A percentile compares a stretch with the other conserved stretches of the same genome.
phyloP scores from a whole-genome alignment of 257 asterid species.

The Craterostigma plantagineum region DNA sequence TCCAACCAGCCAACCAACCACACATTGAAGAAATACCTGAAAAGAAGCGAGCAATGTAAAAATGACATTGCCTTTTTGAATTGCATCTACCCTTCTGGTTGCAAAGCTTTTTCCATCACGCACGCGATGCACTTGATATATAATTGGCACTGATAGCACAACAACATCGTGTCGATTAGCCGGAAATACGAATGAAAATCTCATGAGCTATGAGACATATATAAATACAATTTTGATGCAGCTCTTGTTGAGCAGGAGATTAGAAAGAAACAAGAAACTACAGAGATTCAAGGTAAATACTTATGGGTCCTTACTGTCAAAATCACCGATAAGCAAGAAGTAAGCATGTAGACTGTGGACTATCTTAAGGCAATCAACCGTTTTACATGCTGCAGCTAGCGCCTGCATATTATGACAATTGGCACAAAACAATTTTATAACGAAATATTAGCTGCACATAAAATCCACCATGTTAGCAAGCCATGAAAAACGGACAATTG shows the following conservation, averaged over 20 bases:
- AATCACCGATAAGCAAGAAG: conserved; percentile 80
- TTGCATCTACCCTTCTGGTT: conserved; percentile 89
- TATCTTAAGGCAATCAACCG: conserved; percentile 84
- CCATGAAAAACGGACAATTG: no score
- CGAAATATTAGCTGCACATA: no score
- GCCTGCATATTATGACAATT: conserved; percentile 46
- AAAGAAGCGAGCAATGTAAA: conserved; percentile 74
- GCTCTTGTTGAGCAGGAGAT: no score
- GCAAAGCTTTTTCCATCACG: conserved; percentile 99
- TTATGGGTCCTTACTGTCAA: conserved; percentile 33
- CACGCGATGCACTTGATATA: conserved; percentile 77
- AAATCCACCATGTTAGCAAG: background rate
- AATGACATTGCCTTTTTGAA: conserved; percentile 73
- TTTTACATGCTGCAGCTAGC: conserved; percentile 90
- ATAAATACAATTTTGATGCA: no score
- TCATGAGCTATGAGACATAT: no score
- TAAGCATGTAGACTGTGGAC: conserved; percentile 88
- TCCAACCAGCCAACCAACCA: no score
- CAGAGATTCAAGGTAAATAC: no score
- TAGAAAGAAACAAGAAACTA: no score
- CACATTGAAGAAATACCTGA: conserved; percentile 37
- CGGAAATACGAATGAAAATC: background rate
- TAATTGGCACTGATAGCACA: conserved; percentile 64
- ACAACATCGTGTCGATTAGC: background rate
- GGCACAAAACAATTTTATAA: background rate